Conservation (phyloP, 169 alveolate genomes). For the Pseudocohnilembus persalinus region DNA sequence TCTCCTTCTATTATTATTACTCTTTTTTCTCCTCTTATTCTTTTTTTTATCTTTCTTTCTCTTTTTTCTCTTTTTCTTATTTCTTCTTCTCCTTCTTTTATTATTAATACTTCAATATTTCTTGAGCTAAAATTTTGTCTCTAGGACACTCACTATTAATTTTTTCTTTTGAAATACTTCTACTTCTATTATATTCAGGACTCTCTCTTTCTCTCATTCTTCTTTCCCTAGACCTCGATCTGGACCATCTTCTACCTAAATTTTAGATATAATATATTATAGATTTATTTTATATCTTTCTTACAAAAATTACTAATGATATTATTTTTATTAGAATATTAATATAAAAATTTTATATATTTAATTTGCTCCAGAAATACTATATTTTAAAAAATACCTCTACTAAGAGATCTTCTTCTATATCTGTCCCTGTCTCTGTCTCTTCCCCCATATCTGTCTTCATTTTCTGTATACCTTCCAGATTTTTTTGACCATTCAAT, state of each 20-base stretch:
- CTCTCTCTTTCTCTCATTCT: neutral
- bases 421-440: neutral
- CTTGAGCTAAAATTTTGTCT: neutral
- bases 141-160: neutral
- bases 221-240: neutral
- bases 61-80: neutral
- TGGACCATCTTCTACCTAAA: neutral
- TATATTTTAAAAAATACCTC: too few relatives aligned
- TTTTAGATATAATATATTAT: too few relatives aligned
- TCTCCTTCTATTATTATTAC: neutral
- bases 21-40: neutral
- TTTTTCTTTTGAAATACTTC: neutral
- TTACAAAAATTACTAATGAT: too few relatives aligned
- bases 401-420: conserved; percentile 26
- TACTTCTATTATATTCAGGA: neutral
- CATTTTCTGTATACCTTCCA: conserved; percentile 49
- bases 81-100: neutral
- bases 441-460: conserved; percentile 17
- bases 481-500: conserved; percentile 50
- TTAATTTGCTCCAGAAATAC: too few relatives aligned
- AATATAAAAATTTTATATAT: too few relatives aligned
- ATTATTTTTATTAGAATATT: too few relatives aligned
- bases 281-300: too few relatives aligned
- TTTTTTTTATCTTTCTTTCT: neutral
- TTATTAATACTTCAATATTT: too few relatives aligned